These are phyloP conservation scores for Tolypocladium nubicola DNA, from an alignment of 2,329 filamentous ascomycete species.

Conservation along the genomic window DNA sequence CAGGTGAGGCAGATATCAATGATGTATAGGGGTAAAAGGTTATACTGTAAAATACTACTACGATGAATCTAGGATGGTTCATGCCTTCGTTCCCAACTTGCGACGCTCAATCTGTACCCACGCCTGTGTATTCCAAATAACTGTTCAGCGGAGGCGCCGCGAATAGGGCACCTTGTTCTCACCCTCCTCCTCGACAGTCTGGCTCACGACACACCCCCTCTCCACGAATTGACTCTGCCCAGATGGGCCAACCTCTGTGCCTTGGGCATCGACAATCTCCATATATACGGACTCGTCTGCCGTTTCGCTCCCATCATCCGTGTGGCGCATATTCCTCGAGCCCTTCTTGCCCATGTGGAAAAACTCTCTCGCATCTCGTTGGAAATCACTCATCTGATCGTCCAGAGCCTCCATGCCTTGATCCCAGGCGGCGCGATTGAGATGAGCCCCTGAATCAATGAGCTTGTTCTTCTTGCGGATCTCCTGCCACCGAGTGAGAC, in stretches of 20 bases:
- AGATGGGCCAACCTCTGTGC: slow-evolving; percentile 4
- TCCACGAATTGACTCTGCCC: slow-evolving; percentile 13
- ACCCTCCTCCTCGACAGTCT: slow-evolving; percentile 23
- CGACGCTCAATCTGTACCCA: background rate
- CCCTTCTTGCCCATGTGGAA: slow-evolving; percentile 14
- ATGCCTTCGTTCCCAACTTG: background rate
- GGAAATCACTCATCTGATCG: slow-evolving; percentile 24
- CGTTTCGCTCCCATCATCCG: slow-evolving; percentile 16
- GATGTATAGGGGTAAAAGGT: slow-evolving; percentile 3
- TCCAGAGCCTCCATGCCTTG: slow-evolving; percentile 26
- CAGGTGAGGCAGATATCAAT: background rate
- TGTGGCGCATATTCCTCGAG: slow-evolving; percentile 12
- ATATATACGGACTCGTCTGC: slow-evolving; percentile 19
- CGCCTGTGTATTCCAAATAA: background rate
- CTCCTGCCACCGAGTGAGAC: slow-evolving; percentile 61
- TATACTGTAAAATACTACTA: slow-evolving; percentile 13
- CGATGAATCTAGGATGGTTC: slow-evolving; percentile 7
- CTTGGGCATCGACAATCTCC: slow-evolving; percentile 12
- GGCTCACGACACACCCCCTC: slow-evolving; percentile 25
- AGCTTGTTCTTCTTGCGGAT: slow-evolving; percentile 52
- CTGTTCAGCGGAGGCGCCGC: background rate
- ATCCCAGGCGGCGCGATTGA: slow-evolving; percentile 23
- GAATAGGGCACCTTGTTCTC: background rate
- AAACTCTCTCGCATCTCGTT: slow-evolving; percentile 20
- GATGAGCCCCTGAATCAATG: slow-evolving; percentile 32